These are phyloP conservation scores for Paspalum notatum DNA, from an alignment of 176 grass and related monocot species.

Conservation along the genomic window DNA sequence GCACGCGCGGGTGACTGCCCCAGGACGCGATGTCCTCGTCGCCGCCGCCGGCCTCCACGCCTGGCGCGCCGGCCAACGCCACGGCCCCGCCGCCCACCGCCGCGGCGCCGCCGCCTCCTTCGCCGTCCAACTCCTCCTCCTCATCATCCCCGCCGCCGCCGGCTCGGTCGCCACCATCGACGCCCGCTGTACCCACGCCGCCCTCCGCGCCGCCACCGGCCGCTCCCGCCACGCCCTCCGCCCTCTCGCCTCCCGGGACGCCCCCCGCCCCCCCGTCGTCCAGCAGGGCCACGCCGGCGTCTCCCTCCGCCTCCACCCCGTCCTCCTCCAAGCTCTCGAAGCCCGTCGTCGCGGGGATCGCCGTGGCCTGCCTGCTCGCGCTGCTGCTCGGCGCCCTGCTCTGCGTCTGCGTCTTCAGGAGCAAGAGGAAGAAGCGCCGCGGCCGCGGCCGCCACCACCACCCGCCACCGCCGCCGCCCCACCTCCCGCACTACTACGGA, in stretches of 20 bases:
- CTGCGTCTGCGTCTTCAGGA: constrained; percentile 62
- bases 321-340: constrained; percentile 31
- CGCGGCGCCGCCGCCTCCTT: constrained; percentile 4
- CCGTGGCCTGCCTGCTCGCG: constrained; percentile 52
- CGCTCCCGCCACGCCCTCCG: constrained; percentile 9
- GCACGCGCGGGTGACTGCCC: neutral
- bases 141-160: constrained; percentile 25
- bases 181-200: neutral
- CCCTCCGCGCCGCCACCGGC: constrained; percentile 18
- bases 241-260: constrained; percentile 12
- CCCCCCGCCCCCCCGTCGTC: constrained; percentile 24
- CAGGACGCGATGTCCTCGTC: constrained; percentile 35
- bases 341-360: constrained; percentile 59
- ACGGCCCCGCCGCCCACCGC: constrained; percentile 36
- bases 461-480: constrained; percentile 44
- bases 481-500: constrained; percentile 55
- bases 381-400: constrained; percentile 64
- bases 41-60: constrained; percentile 42
- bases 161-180: neutral
- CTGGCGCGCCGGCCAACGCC: constrained; percentile 34
- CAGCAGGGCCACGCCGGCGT: neutral
- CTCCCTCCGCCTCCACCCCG: neutral
- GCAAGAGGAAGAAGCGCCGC: constrained; percentile 44
- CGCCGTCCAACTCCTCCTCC: constrained; percentile 36
- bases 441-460: constrained; percentile 21